Evolutionary conservation across 768 basidiomycete genomes (phyloP), one percentile per base, ranked within the genome.

Genomic region (Candolleomyces efflorescens): DNA sequence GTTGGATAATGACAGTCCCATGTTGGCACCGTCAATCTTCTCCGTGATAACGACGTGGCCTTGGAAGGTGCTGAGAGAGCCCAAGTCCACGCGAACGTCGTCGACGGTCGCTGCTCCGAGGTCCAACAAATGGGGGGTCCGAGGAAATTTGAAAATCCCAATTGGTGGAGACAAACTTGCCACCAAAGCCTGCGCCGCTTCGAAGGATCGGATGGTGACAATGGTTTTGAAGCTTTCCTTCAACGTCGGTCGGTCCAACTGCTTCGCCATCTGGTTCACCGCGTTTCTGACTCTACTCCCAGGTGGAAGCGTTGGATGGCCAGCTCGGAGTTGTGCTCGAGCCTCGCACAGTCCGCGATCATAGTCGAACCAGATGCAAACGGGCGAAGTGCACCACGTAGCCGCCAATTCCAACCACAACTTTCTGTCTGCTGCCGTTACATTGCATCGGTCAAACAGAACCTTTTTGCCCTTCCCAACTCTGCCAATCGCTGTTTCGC

Each of bases 1-100:
- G 5, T 73, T 63, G 1, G 80, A 80, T 22, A 85, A 73, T 18
- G 82, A 83, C 66, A 86, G 80, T 5, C 83, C 85, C 80, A 86
- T 81, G 65, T 87, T 86, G 41, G 84, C 83, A 3, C 85, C 85
- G 68, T 86, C 84, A 50, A 86, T 73, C 63, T 87, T 86, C 63
- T 87, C 85, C 3, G 83, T 84, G 65, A 85, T 76, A 38, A 82
- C 70, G 51, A 80, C 73, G 55, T 71, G 67, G 7, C 70, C 72
- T 32, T 59, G 41, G 9, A 59, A 22, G 17, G 43, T 18, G 1
- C 52, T 36, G 60, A 63, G 51, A 63, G 53, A 26, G 12, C 62
- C 51, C 13, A 68, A 50, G 39, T 74, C 68, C 5, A 66, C 55
- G 2, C 78, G 66, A n/a, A 83, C 65, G 60, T 87, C 84, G 67